Evolutionary conservation across 2,329 filamentous ascomycete species (phyloP).

Genomic region (Decorospora gaudefroyi): DNA sequence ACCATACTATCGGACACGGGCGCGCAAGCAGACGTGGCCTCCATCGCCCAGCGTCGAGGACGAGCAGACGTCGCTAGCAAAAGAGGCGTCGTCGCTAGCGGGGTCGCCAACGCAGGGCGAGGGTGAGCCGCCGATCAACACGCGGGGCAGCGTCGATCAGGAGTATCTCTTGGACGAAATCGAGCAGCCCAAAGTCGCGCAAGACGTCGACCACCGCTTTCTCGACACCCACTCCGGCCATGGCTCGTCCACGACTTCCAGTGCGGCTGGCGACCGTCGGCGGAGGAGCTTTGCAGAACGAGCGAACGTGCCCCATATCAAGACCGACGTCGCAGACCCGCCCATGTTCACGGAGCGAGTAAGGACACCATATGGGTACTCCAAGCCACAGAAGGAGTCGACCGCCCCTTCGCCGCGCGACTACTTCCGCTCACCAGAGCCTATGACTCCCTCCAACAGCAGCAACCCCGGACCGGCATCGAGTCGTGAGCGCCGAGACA

Average conservation of each 20-base stretch:
- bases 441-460: constrained; percentile 48
- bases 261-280: constrained; percentile 20
- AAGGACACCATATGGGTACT: constrained; percentile 54
- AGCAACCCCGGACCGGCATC: constrained; percentile 35
- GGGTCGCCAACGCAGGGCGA: constrained; percentile 33
- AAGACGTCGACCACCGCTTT: constrained; percentile 66
- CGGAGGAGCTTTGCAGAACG: constrained; percentile 44
- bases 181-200: constrained; percentile 35
- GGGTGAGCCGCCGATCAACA: constrained; percentile 62
- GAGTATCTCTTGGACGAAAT: constrained; percentile 68
- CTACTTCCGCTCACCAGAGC: constrained; percentile 56
- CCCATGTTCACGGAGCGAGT: constrained; percentile 50
- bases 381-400: constrained; percentile 43
- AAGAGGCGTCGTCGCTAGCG: constrained; percentile 58
- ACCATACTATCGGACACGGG: constrained; percentile 25
- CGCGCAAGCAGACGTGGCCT: constrained; percentile 51
- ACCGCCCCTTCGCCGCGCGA: constrained; percentile 46
- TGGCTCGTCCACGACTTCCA: constrained; percentile 5
- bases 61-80: constrained; percentile 64
- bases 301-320: constrained; percentile 40
- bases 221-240: constrained; percentile 49
- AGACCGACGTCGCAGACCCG: constrained; percentile 45
- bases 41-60: constrained; percentile 72
- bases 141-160: constrained; percentile 70
- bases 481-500: constrained; percentile 18